Evolutionary conservation across 352 stramenopile species (phyloP), one percentile per base, ranked within the genome.

Genomic region (Globisporangium viniferum): DNA sequence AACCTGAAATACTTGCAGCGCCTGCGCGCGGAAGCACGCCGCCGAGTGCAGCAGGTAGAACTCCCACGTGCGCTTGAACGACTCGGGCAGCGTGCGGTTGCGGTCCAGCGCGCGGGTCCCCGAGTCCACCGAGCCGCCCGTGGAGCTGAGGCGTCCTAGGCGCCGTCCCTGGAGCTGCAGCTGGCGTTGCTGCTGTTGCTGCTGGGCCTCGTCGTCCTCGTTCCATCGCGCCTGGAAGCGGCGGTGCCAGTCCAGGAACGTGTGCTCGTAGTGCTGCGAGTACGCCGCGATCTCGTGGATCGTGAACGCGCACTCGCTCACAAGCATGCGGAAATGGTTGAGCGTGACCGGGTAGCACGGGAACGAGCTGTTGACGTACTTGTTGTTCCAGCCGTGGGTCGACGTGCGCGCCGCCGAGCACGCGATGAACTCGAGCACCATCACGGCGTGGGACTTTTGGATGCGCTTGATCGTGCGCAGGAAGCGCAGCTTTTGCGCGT

Each of bases 1-100:
- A 22, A 93, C 69, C 70, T 93, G 88, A 46, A 91, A 93, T 15
- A 79, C 78, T 68, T 93, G 84, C 33, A 93, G 78, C 41, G 84
- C 81, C 22, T 84, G 78, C 1, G 84, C 82, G 7, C 82, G 84
- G 62, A 92, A 97, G 70, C 86, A 94, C 29, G 88, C 89, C 31
- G 90, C 89, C 8, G 84, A 96, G 61, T 97, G 91, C 44, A 93
- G 75, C 63, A 97, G 64, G 64, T 97, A 96, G 68, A 96, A 96
- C 69, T 96, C 87, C 86, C 87, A 97, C 35, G 85, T 94, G 46
- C 90, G 84, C 58, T 88, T 82, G 59, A 95, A 97, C 5, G 84
- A 92, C 57, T 92, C 76, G 3, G 87, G 87, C 18, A 93, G 69
- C 24, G 76, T 87, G 22, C 70, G 71, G 29, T 67, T 53, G 6